Evolutionary conservation across 1,284 basidiomycete species (phyloP), one percentile per base, ranked within the genome.

Genomic region (Rhodotorula sp.): DNA sequence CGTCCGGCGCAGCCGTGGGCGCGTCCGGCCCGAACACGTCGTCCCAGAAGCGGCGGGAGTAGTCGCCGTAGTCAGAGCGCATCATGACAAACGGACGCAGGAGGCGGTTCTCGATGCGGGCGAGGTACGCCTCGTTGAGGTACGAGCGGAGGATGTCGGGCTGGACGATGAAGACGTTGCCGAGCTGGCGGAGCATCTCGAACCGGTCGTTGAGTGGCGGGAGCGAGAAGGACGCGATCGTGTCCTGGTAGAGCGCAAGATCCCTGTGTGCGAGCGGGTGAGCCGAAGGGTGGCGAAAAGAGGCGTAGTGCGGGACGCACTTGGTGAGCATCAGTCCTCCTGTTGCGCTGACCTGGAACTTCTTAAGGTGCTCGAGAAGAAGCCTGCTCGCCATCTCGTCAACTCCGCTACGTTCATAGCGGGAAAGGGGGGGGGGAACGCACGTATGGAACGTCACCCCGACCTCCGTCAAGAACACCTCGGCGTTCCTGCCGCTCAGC

Each of bases 291-390:
- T n/a, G 62, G 57, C 51, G 51, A n/a, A 36, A 64, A 10, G 46
- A 3, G 4, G 53, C 32, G 32, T 32, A 7, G 15, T 29, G 54
- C 5, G 7, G 22, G 15, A 48, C 89, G 72, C 78, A 94, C 92
- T 98, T 98, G 34, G 96, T 96, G 53, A 99, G 88, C 92, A 99
- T 97, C 62, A 99, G 85, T 9, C 96, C 97, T 60, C 97, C 97
- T 0, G 94, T 94, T 0, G 94, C 94, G 78, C 91, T 97, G 67
- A 99, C 94, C 1, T 93, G 91, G 84, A 96, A 99, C 83, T 93
- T 98, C 80, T 91, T 91, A 68, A 98, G 85, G 80, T 99, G 97
- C 62, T 99, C 97, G 37, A 99, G 86, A 25, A 99, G 86, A 22
- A 97, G 85, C 68, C 95, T 96, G 73, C 25, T 4, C 21, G 15